Evolutionary conservation across 2,329 filamentous ascomycete genomes (phyloP), one percentile per base, ranked within the genome.

Genomic region (Arthrobotrys conoides): DNA sequence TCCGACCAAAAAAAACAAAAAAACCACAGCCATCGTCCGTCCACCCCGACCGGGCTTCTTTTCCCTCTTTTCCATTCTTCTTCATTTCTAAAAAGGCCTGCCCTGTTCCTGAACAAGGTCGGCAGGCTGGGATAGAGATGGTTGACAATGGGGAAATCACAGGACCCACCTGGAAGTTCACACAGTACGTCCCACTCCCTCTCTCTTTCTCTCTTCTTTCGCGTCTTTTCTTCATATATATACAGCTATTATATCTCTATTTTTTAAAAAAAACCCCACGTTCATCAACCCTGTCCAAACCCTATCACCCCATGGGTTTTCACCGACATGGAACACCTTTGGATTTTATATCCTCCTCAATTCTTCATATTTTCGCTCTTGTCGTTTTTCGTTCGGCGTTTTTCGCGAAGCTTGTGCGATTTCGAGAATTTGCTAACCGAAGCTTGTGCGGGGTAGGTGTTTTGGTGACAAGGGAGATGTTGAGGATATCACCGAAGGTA

Each of bases 381-480:
- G 30, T 68, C 72, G 46, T 20, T 53, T 53, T 38, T 69, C 48
- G 51, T 38, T 76, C 12, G 57, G 12, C 27, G 18, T 24, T n/a
- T 44, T 61, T 61, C 33, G 57, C 57, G 57, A 61, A 72, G 22
- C 46, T 51, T 44, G 48, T 70, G 51, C 51, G 49, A 33, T 70
- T 46, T 49, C 61, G 57, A 63, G 18, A 49, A 59, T 63, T 48
- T 46, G 63, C 68, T 76, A 72, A 71, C 80, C 72, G 76, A 71
- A 71, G 46, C 61, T 77, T 71, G 71, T 80, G 71, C 71, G 66
- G 77, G 71, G 71, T 83, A 98, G 95, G 88, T 98, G 96, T 88
- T 99, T 99, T 87, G 96, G 96, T 86, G 96, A 99, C 87, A 99
- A 99, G 87, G 96, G 96, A 83, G 96, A 99, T 87, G 95, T 99